Evolutionary conservation across 2,329 filamentous ascomycete species (phyloP).

Genomic region (Apiospora saccharicola): DNA sequence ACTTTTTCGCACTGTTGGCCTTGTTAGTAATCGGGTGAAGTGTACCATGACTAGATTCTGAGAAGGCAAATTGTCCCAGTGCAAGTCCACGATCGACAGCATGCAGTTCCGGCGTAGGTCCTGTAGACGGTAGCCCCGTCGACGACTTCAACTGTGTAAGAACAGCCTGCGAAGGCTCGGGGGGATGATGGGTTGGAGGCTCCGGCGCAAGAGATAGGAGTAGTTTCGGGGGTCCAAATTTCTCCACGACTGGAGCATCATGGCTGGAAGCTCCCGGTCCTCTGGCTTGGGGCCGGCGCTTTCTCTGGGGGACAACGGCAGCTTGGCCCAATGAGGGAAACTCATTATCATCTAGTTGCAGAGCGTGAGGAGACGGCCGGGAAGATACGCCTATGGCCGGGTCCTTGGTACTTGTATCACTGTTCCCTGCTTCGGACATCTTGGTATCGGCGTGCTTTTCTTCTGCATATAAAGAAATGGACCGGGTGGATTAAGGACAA

Average conservation of each 20-base stretch:
- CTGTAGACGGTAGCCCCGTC: background rate
- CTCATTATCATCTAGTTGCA: background rate
- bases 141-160: background rate
- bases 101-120: background rate
- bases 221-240: background rate
- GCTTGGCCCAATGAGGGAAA: background rate
- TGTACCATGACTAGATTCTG: background rate
- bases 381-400: background rate
- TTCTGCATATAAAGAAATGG: background rate
- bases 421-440: background rate
- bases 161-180: background rate
- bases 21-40: slow-evolving; percentile 36
- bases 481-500: background rate
- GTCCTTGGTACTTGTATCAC: background rate
- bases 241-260: background rate
- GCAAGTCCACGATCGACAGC: background rate
- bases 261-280: background rate
- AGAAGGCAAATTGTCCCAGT: background rate
- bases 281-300: background rate
- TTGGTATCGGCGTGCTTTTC: background rate
- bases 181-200: background rate
- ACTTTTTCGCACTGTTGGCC: slow-evolving; percentile 67
- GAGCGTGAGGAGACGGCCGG: background rate
- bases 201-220: background rate
- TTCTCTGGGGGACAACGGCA: background rate